Conservation (phyloP, 345 rosid genomes). For the Ceriops tagal region DNA sequence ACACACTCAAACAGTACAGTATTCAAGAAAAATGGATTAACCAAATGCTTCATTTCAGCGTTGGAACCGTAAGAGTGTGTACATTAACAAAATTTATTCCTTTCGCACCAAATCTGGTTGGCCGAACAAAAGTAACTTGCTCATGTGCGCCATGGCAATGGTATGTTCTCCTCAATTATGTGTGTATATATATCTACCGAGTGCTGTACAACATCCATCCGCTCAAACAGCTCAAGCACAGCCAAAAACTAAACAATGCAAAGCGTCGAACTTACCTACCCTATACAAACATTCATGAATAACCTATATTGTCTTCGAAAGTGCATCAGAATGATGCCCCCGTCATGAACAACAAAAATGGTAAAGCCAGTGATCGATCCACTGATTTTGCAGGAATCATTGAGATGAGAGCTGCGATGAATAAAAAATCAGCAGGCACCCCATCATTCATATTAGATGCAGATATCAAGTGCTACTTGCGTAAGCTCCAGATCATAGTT, state of each 20-base stretch:
- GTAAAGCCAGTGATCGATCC: background rate
- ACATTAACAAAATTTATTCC: no score
- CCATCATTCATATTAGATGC: background rate
- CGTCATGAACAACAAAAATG: conserved; percentile 1
- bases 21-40: no score
- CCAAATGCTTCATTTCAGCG: no score
- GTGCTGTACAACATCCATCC: conserved; percentile 29
- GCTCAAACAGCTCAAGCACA: conserved; percentile 15
- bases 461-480: background rate
- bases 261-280: conserved; percentile 15
- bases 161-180: conserved; percentile 6
- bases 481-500: background rate
- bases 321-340: conserved; percentile 8
- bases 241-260: conserved; percentile 14
- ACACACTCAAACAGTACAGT: no score
- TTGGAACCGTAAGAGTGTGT: no score
- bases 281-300: conserved; percentile 28
- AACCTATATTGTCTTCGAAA: conserved; percentile 11
- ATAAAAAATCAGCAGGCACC: background rate
- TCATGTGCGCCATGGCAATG: conserved; percentile 9
- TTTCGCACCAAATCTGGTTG: no score
- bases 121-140: no score
- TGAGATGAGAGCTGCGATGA: conserved; percentile 1
- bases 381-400: background rate
- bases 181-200: conserved; percentile 14